Percentiles rank a stretch among this genome's conserved stretches.
Evolutionary conservation across 2,329 filamentous ascomycete genomes (phyloP).

Genomic region (Phialophora expanda): DNA sequence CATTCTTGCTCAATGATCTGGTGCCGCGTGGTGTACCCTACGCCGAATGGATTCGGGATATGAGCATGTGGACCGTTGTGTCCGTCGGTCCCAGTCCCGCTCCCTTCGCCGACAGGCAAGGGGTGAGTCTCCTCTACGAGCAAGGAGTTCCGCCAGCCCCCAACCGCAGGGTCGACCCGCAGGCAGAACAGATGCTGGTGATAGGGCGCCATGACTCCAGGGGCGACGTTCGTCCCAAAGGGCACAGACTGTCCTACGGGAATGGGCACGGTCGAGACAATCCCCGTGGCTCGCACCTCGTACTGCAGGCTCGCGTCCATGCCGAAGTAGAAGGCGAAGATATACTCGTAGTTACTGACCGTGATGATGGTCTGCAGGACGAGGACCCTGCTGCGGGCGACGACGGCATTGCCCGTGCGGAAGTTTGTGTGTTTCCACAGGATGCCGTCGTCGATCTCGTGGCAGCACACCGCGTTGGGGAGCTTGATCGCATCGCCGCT

Average conservation of each 20-base stretch:
- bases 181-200: conserved; percentile 54
- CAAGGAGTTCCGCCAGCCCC: conserved; percentile 47
- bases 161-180: conserved; percentile 53
- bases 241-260: conserved; percentile 44
- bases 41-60: conserved; percentile 57
- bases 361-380: conserved; percentile 51
- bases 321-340: conserved; percentile 51
- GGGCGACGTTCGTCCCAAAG: conserved; percentile 50
- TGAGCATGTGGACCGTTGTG: too few relatives aligned
- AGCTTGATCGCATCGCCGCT: conserved; percentile 46
- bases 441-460: conserved; percentile 49
- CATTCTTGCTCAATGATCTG: conserved; percentile 55
- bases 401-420: conserved; percentile 45
- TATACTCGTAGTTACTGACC: conserved; percentile 54
- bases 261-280: conserved; percentile 50
- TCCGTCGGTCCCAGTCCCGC: conserved; percentile 16
- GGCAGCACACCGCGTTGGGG: conserved; percentile 52
- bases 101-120: conserved; percentile 57
- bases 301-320: conserved; percentile 50
- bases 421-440: conserved; percentile 51
- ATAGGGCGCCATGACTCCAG: conserved; percentile 51
- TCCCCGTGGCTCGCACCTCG: conserved; percentile 55
- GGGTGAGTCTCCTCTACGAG: conserved; percentile 63
- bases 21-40: conserved; percentile 56
- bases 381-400: conserved; percentile 45